Base-by-base conservation (phyloP, 805 yeast genomes). In the Yamadazyma olivae region DNA sequence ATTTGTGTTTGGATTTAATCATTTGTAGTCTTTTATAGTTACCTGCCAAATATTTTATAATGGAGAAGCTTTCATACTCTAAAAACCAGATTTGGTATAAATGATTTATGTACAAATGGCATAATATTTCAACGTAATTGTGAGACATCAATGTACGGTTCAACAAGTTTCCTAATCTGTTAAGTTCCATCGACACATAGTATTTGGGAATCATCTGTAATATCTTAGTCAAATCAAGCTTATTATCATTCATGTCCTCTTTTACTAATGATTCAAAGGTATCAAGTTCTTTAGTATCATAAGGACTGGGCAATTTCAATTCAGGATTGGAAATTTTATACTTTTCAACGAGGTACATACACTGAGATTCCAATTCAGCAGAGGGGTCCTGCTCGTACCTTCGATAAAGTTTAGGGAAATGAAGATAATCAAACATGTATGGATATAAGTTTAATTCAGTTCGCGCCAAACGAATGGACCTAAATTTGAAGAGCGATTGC, bases 201-300 rank as follows among this genome's bases (percentile, higher is more conserved):
- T 34, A 53, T 17, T 38, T 38, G 23, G 44, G 44, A 5, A 30
- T 21, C 34, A 5, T n/a, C 3, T 59, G 33, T 32, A 64, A 18
- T 36, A 54, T 54, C 4, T 3, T 12, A 3, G 31, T 5, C 9
- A 36, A 17, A 3, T 36, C 35, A 12, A 36, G 20, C 12, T 31
- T 30, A 13, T 19, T 26, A 3, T 13, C 19, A 8, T 56, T 34
- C 0, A 62, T 42, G 9, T 59, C 54, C 18, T 48, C 43, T 28
- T 50, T 49, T 1, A 56, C 47, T 16, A 51, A 40, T 3, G 63
- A 48, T 24, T 65, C 44, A 6, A 63, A 41, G 30, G 61, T 42
- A 15, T 63, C 44, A 30, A 61, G 57, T 18, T 46, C 48, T 41
- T 64, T 62, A 35, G 52, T 46, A 38, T 62, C 64, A n/a, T 63